These are phyloP conservation scores for Acer saccharum DNA, from an alignment of 345 rosid species.

Conservation along the genomic window DNA sequence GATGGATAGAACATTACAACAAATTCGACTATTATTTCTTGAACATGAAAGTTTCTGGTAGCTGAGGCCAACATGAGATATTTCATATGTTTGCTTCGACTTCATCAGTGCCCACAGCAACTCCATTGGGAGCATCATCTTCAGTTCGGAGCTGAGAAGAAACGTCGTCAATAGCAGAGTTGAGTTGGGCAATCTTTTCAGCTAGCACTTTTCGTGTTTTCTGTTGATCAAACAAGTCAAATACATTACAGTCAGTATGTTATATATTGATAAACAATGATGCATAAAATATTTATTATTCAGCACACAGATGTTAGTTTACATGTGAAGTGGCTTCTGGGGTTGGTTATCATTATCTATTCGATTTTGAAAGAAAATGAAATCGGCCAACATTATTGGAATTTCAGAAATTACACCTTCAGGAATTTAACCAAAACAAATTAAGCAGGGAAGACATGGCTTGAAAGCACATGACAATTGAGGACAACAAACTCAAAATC, in stretches of 20 bases:
- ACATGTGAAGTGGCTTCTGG: neutral
- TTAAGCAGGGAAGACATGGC: neutral
- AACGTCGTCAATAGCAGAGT: constrained; percentile 82
- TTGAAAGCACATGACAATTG: neutral
- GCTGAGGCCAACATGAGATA: constrained; percentile 3
- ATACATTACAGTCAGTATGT: neutral
- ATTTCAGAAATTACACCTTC: constrained; percentile 1
- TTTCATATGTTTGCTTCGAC: constrained; percentile 58
- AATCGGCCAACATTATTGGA: neutral
- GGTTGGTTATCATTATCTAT: neutral
- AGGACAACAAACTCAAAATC: neutral
- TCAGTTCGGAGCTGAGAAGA: constrained; percentile 75
- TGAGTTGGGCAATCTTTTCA: constrained; percentile 84
- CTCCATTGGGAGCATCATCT: constrained; percentile 64
- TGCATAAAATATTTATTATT: neutral
- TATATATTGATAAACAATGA: neutral
- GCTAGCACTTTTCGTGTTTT: constrained; percentile 76
- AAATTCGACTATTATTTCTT: constrained; percentile 27
- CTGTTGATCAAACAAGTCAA: constrained; percentile 41
- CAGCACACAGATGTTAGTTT: neutral
- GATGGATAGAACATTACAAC: constrained; percentile 11
- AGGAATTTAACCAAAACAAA: neutral
- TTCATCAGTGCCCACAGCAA: constrained; percentile 57
- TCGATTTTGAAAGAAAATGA: neutral
- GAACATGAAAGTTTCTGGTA: constrained; percentile 12